Evolutionary conservation across 371 early-diverging fungal species (phyloP).

Genomic region (Entomophthora muscae): DNA sequence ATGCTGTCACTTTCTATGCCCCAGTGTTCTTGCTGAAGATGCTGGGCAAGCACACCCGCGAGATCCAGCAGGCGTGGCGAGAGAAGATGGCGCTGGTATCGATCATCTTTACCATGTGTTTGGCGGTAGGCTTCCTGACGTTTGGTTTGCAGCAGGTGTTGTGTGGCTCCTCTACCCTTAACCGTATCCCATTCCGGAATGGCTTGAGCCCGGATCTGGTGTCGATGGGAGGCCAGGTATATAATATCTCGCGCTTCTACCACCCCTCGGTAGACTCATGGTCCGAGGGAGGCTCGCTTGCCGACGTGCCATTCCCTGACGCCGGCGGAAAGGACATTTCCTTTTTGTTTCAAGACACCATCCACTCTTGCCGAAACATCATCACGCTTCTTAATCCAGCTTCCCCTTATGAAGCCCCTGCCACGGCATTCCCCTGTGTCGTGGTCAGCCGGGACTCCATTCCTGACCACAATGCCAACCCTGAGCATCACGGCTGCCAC

Average conservation of each 20-base stretch:
- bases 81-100: slow-evolving; percentile 65
- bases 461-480: slow-evolving; percentile 26
- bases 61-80: slow-evolving; percentile 61
- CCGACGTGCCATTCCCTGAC: slow-evolving; percentile 16
- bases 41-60: slow-evolving; percentile 17
- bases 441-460: slow-evolving; percentile 22
- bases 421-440: slow-evolving; percentile 54
- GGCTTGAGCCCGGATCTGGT: neutral
- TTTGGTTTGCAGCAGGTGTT: slow-evolving; percentile 45
- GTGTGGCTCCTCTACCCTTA: slow-evolving; percentile 16
- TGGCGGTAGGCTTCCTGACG: slow-evolving; percentile 53
- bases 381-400: slow-evolving; percentile 17
- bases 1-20: slow-evolving; percentile 8
- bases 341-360: slow-evolving; percentile 56
- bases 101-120: slow-evolving; percentile 49
- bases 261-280: slow-evolving; percentile 20
- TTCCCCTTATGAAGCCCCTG: slow-evolving; percentile 27
- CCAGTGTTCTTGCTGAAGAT: slow-evolving; percentile 4
- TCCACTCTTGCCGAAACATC: slow-evolving; percentile 32
- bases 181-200: slow-evolving; percentile 8
- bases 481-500: slow-evolving; percentile 45
- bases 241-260: slow-evolving; percentile 10
- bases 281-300: slow-evolving; percentile 5
- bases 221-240: slow-evolving; percentile 2
- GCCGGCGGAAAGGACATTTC: slow-evolving; percentile 59